These are phyloP conservation scores for Talaromyces sp. DNA, from an alignment of 2,329 filamentous ascomycete genomes.

Conservation along the genomic window DNA sequence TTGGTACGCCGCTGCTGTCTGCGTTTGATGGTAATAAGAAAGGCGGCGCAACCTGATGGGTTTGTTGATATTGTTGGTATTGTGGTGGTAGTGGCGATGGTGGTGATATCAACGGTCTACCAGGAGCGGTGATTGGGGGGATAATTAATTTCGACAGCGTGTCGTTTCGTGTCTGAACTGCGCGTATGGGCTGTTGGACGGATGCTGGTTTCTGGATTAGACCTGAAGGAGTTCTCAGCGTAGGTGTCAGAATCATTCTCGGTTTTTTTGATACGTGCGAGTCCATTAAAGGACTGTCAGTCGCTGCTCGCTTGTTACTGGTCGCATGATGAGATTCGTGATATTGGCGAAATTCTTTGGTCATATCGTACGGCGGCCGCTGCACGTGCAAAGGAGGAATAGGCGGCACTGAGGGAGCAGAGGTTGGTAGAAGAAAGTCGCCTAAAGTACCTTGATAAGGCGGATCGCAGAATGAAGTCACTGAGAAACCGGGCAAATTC, in stretches of 20 bases:
- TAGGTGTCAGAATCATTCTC: neutral
- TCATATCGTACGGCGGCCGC: neutral
- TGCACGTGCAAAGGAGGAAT: neutral
- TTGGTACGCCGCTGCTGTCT: slow-evolving; percentile 33
- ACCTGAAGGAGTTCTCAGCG: neutral
- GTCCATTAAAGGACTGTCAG: neutral
- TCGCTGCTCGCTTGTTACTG: neutral
- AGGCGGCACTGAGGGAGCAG: neutral
- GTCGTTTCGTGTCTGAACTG: neutral
- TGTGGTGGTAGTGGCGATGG: neutral
- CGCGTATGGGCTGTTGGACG: neutral
- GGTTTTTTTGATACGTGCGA: neutral
- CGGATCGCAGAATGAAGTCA: neutral
- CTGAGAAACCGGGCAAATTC: neutral
- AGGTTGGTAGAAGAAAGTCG: neutral
- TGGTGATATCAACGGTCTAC: neutral
- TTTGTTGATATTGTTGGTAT: slow-evolving; percentile 13
- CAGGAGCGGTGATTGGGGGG: neutral
- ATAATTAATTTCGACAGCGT: neutral
- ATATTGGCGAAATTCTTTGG: neutral
- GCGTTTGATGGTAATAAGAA: slow-evolving; percentile 49
- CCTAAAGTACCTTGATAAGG: neutral
- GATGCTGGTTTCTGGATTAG: neutral
- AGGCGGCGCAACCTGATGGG: slow-evolving; percentile 15
- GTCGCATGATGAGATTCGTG: neutral